Conservation (phyloP, 805 yeast genomes). For the Komagataella ulmi region DNA sequence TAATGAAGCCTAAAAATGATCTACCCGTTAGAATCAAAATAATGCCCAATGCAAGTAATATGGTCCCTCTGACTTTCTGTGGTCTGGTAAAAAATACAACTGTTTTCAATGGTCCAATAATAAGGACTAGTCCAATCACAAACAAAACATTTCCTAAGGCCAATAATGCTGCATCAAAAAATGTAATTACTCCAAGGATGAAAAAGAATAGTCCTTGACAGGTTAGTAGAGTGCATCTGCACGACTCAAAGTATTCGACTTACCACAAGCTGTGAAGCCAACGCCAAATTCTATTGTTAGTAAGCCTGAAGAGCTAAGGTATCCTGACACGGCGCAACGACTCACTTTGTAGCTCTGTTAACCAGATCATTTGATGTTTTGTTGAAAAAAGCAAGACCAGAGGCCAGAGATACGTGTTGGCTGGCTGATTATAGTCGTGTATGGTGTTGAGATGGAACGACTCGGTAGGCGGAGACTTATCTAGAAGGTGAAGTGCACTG, state of each 20-base stretch:
- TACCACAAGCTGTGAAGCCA: constrained; percentile 77
- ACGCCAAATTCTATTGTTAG: constrained; percentile 64
- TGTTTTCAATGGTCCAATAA: constrained; percentile 83
- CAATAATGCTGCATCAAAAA: constrained; percentile 79
- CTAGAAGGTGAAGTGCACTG: neutral
- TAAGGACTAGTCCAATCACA: constrained; percentile 68
- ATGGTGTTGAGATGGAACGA: neutral
- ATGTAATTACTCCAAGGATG: constrained; percentile 67
- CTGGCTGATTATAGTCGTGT: neutral
- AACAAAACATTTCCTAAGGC: constrained; percentile 82
- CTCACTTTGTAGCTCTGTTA: constrained; percentile 66
- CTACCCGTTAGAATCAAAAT: constrained; percentile 58
- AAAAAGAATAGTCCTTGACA: constrained; percentile 50
- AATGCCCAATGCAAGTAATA: constrained; percentile 70
- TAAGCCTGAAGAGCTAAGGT: neutral
- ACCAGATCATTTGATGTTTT: constrained; percentile 41
- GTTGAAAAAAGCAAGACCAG: neutral
- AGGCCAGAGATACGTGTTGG: neutral
- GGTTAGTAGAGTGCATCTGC: neutral
- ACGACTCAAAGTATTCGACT: constrained; percentile 2
- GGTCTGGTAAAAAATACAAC: constrained; percentile 76
- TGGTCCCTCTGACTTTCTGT: constrained; percentile 71
- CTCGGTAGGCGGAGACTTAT: neutral
- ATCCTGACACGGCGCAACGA: constrained; percentile 6
- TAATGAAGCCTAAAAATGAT: constrained; percentile 72